These are phyloP conservation scores for Yarrowia sp. DNA, from an alignment of 805 yeast species.

Conservation along the genomic window DNA sequence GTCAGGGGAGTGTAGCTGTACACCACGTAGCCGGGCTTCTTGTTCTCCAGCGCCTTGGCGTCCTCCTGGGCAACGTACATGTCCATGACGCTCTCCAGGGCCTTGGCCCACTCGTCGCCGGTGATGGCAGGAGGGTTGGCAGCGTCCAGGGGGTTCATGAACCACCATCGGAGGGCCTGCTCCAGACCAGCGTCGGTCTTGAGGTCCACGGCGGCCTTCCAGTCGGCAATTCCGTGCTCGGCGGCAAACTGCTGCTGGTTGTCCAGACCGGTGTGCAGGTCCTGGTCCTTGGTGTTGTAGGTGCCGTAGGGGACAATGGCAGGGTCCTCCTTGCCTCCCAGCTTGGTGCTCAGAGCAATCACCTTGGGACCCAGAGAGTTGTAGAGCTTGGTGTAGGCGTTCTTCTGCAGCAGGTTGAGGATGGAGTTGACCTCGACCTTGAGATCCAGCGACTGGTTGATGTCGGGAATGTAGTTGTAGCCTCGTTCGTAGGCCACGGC, in stretches of 20 bases:
- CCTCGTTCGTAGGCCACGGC: background rate
- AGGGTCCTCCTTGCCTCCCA: no score
- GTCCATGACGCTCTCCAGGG: background rate
- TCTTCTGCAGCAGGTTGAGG: background rate
- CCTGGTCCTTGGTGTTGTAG: no score
- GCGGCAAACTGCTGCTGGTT: conserved; percentile 5
- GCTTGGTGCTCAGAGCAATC: no score
- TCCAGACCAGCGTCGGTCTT: background rate
- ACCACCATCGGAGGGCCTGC: background rate
- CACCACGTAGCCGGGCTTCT: background rate
- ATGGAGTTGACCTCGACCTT: background rate
- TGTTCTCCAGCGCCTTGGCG: background rate
- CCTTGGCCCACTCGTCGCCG: background rate
- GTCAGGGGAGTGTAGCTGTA: background rate
- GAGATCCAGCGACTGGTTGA: background rate
- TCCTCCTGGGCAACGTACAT: background rate
- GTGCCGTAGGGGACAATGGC: no score
- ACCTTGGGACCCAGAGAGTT: background rate
- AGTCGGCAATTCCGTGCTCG: background rate
- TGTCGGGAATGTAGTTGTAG: background rate
- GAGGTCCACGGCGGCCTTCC: background rate
- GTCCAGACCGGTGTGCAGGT: background rate
- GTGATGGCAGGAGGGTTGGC: background rate
- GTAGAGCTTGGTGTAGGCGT: background rate
- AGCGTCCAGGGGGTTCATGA: background rate